Conservation (phyloP, 169 alveolate species). For the Cyclospora cayetanensis region DNA sequence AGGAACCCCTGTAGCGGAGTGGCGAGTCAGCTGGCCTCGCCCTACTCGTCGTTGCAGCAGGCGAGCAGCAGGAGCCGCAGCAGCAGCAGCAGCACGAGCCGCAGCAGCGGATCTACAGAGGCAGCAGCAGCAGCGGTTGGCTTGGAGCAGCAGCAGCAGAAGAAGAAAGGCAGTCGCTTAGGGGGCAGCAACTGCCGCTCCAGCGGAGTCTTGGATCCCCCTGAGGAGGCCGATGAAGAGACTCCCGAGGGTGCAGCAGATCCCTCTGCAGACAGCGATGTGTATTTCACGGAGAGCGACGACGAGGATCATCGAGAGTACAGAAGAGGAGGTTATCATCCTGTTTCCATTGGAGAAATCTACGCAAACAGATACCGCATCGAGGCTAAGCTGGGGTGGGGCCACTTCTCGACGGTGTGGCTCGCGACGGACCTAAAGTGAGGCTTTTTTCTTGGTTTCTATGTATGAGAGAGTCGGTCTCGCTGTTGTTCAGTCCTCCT, state of each 20-base stretch:
- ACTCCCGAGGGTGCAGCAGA: slow-evolving; percentile 23
- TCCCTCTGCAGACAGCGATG: slow-evolving; percentile 65
- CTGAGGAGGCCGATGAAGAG: slow-evolving; percentile 32
- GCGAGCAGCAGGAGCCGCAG: slow-evolving; percentile 65
- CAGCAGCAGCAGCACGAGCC: slow-evolving; percentile 41
- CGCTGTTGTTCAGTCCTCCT: too few species aligned
- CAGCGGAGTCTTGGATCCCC: background rate
- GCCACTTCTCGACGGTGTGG: slow-evolving; percentile 99
- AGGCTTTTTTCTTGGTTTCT: background rate
- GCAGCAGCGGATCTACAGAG: slow-evolving; percentile 46
- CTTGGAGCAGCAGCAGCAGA: background rate
- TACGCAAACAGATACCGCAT: slow-evolving; percentile 93
- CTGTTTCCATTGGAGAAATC: slow-evolving; percentile 85
- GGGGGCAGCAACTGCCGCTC: background rate
- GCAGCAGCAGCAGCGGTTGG: slow-evolving; percentile 28
- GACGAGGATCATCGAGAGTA: slow-evolving; percentile 75
- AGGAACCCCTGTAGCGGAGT: slow-evolving; percentile 22
- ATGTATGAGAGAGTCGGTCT: too few species aligned
- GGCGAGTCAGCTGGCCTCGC: slow-evolving; percentile 5
- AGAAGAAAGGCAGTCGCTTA: background rate
- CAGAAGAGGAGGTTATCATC: slow-evolving; percentile 77
- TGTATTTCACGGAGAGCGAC: slow-evolving; percentile 75
- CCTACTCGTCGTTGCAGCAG: slow-evolving; percentile 30
- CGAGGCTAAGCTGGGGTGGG: slow-evolving; percentile 99
- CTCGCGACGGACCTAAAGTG: slow-evolving; percentile 91